phyloP scores from a whole-genome alignment of 2,329 filamentous ascomycete genomes.

The Phialophora expanda region DNA sequence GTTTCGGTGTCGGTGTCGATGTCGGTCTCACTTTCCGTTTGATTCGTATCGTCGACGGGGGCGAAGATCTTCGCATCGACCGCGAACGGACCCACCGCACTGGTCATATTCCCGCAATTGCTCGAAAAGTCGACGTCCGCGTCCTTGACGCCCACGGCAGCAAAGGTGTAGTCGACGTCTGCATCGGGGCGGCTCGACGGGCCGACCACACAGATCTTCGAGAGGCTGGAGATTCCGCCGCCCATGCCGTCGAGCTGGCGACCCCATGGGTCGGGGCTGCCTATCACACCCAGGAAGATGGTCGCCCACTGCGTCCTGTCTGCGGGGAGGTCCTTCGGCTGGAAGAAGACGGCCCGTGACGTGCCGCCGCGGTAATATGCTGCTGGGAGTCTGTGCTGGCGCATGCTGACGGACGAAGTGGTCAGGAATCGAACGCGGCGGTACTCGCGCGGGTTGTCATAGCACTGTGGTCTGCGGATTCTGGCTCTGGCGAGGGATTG shows the following conservation, averaged over 20 bases:
- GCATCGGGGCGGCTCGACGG: slow-evolving; percentile 55
- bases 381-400: slow-evolving; percentile 43
- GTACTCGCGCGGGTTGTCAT: background rate
- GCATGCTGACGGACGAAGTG: background rate
- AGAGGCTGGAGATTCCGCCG: slow-evolving; percentile 70
- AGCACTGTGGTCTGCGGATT: background rate
- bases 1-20: background rate
- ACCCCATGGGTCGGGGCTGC: slow-evolving; percentile 47
- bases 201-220: slow-evolving; percentile 65
- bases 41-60: background rate
- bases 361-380: slow-evolving; percentile 72
- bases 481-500: background rate
- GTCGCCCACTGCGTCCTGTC: slow-evolving; percentile 22
- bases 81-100: slow-evolving; percentile 69
- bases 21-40: background rate
- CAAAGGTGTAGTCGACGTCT: slow-evolving; percentile 74
- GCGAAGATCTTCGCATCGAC: slow-evolving; percentile 16
- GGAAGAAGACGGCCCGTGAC: slow-evolving; percentile 69
- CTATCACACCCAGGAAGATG: slow-evolving; percentile 34
- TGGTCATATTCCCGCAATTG: slow-evolving; percentile 78
- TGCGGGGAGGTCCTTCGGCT: slow-evolving; percentile 57
- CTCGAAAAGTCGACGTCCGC: slow-evolving; percentile 67
- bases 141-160: slow-evolving; percentile 69
- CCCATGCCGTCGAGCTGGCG: slow-evolving; percentile 76
- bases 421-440: background rate